Conservation (phyloP, 75 land plant genomes). For the Chamaecyparis obtusa region DNA sequence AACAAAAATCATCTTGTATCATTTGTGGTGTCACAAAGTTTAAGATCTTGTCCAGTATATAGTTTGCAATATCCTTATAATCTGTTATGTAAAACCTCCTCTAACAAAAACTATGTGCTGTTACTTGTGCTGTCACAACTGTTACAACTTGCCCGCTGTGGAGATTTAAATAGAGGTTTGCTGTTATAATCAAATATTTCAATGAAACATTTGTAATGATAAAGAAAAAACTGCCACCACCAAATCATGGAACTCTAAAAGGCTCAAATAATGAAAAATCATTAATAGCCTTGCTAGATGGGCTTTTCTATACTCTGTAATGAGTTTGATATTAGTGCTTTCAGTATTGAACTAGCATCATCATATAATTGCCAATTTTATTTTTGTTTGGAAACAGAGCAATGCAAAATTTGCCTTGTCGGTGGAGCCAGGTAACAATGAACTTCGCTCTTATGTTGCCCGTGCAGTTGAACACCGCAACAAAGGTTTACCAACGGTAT, state of each 20-base stretch:
- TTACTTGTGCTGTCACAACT: neutral
- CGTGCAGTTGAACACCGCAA: constrained; percentile 66
- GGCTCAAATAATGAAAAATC: neutral
- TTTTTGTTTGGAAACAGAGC: constrained; percentile 49
- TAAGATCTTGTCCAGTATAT: neutral
- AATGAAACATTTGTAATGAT: neutral
- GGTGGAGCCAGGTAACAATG: constrained; percentile 78
- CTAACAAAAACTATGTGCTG: neutral
- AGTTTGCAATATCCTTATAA: neutral
- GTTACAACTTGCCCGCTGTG: neutral
- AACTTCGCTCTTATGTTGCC: constrained; percentile 57
- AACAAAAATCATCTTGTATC: neutral
- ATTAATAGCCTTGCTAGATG: neutral
- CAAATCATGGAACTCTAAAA: neutral
- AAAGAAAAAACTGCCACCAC: neutral
- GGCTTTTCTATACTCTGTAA: neutral
- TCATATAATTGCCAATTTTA: neutral
- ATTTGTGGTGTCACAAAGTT: neutral
- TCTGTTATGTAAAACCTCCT: neutral
- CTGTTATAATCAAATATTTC: neutral
- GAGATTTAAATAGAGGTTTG: neutral
- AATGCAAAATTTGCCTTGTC: constrained; percentile 96
- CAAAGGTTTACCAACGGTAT: constrained; percentile 83
- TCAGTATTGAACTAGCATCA: neutral
- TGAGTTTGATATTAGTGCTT: constrained; percentile 2